These are phyloP conservation scores for Phytophthora megakarya DNA, from an alignment of 352 stramenopile genomes.

Conservation along the genomic window DNA sequence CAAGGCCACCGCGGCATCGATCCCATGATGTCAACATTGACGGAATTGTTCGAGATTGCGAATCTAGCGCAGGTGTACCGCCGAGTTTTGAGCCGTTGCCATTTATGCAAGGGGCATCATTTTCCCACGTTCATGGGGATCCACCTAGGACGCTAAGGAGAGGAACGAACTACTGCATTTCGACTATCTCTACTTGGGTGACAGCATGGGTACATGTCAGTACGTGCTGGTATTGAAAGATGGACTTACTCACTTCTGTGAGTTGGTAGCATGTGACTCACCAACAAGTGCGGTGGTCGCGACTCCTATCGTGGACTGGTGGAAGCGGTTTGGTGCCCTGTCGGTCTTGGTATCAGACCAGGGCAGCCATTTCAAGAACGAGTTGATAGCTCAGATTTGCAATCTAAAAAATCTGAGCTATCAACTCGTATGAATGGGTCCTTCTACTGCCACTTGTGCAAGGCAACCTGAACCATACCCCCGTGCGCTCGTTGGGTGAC, in stretches of 20 bases:
- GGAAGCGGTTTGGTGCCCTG: neutral
- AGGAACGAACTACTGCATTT: too few relatives aligned
- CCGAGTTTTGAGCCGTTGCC: neutral
- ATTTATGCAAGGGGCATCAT: neutral
- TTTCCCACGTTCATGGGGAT: neutral
- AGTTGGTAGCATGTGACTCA: neutral
- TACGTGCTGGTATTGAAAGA: neutral
- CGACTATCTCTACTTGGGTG: neutral
- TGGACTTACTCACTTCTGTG: neutral
- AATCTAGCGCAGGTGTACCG: too few relatives aligned
- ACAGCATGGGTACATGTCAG: neutral
- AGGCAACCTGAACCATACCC: constrained; percentile 6
- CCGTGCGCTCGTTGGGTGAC: neutral
- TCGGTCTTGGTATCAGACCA: neutral
- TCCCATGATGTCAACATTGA: too few relatives aligned
- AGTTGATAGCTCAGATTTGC: neutral
- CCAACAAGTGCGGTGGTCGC: neutral
- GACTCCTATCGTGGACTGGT: neutral
- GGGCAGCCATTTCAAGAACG: neutral
- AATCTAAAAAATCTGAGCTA: neutral
- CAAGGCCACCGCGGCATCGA: too few relatives aligned
- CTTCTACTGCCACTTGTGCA: constrained; percentile 6
- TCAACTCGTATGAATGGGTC: neutral
- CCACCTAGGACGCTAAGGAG: too few relatives aligned
- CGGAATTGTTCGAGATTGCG: too few relatives aligned